A percentile compares a stretch with the other conserved stretches of the same genome.
phyloP scores from a whole-genome alignment of 768 basidiomycete species.

The Lyophyllum atratum region DNA sequence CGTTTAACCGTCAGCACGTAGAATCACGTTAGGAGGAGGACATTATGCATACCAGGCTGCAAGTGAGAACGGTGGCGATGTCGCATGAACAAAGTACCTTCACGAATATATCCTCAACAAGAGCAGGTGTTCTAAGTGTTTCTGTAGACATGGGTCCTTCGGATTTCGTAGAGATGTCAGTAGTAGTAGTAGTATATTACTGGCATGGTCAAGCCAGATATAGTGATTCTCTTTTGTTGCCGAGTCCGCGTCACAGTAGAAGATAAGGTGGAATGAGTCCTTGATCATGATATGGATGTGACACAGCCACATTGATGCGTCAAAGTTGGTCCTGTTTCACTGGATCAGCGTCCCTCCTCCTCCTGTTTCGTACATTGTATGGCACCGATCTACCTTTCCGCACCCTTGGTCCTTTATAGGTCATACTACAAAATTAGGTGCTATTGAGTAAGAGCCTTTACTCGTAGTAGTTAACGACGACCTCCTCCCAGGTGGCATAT shows the following conservation, averaged over 20 bases:
- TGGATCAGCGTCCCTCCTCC: too few relatives aligned
- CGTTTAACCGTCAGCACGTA: neutral
- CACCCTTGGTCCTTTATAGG: too few relatives aligned
- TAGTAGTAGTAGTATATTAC: too few relatives aligned
- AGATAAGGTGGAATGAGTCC: too few relatives aligned
- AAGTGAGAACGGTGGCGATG: constrained; percentile 2
- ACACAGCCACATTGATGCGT: too few relatives aligned
- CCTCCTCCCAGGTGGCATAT: neutral
- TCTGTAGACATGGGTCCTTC: neutral
- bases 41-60: neutral
- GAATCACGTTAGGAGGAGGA: neutral
- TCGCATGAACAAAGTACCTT: constrained; percentile 2
- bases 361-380: too few relatives aligned
- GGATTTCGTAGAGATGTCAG: neutral
- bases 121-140: neutral
- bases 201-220: too few relatives aligned
- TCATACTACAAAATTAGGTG: neutral
- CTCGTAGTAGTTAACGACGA: neutral
- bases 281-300: too few relatives aligned
- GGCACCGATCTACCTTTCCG: too few relatives aligned
- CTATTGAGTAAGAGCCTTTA: neutral
- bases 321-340: too few relatives aligned
- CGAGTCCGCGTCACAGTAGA: too few relatives aligned
- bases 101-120: constrained; percentile 5
- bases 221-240: too few relatives aligned